phyloP scores from a whole-genome alignment of 208 protist genomes.

The Plasmodiophora brassicae region DNA sequence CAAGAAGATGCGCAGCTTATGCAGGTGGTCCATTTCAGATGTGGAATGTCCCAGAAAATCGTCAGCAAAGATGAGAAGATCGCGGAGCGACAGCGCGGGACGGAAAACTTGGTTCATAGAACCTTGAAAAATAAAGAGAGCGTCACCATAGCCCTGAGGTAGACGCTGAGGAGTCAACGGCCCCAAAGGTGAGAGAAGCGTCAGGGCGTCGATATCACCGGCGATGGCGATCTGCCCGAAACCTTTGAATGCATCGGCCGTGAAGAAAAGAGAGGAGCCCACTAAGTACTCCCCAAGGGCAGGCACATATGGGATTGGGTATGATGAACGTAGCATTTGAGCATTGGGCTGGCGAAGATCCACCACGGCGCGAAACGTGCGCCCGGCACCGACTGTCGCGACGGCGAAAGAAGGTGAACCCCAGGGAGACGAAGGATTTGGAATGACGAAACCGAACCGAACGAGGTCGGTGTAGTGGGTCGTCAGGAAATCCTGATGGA shows the following conservation, averaged over 20 bases:
- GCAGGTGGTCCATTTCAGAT: no score
- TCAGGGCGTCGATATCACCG: not conserved
- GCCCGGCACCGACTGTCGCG: not conserved
- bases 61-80: not conserved
- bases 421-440: not conserved
- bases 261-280: not conserved
- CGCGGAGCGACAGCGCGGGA: not conserved
- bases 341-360: not conserved
- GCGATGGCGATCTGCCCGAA: conserved; percentile 22
- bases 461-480: not conserved
- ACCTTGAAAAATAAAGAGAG: not conserved
- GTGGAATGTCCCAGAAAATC: not conserved
- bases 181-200: not conserved
- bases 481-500: not conserved
- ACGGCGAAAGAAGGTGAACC: not conserved
- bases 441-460: not conserved
- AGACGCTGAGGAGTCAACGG: not conserved
- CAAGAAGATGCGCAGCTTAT: not conserved
- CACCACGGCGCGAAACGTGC: not conserved
- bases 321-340: not conserved
- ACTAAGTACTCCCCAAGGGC: not conserved
- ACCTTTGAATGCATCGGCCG: not conserved
- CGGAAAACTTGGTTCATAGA: not conserved
- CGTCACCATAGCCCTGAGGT: not conserved
- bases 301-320: not conserved